phyloP scores from a whole-genome alignment of 257 asterid genomes.

The Fraxinus excelsior region DNA sequence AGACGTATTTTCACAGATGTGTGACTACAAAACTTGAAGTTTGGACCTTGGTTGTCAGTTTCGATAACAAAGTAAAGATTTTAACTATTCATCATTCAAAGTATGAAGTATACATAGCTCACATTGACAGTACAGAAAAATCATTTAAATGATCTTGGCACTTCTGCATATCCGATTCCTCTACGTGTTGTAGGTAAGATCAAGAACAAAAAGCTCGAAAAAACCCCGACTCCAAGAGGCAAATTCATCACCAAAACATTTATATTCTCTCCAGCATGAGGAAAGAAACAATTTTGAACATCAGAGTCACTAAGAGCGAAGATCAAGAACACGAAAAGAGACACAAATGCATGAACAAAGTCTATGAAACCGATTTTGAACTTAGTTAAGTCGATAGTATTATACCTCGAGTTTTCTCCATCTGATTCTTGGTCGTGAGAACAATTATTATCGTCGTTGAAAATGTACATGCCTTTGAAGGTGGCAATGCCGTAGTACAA shows the following conservation, averaged over 20 bases:
- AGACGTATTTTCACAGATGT: no score
- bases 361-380: slow-evolving; percentile 41
- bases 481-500: slow-evolving; percentile 54
- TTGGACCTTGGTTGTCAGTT: neutral
- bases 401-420: neutral
- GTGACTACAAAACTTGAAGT: neutral
- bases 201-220: slow-evolving; percentile 58
- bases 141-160: slow-evolving; percentile 20
- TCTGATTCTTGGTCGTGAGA: slow-evolving; percentile 7
- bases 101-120: neutral
- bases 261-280: slow-evolving; percentile 35
- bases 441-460: slow-evolving; percentile 27
- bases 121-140: neutral
- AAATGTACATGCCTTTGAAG: slow-evolving; percentile 48
- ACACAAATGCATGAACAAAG: slow-evolving; percentile 51
- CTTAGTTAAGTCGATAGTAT: slow-evolving; percentile 30
- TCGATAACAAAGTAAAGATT: neutral
- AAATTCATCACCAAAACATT: slow-evolving; percentile 51
- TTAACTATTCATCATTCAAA: neutral
- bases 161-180: slow-evolving; percentile 62
- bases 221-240: slow-evolving; percentile 56
- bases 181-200: slow-evolving; percentile 62
- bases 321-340: slow-evolving; percentile 51
- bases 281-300: slow-evolving; percentile 53
- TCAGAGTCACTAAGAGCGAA: slow-evolving; percentile 56